Evolutionary conservation across 345 rosid genomes (phyloP).

Genomic region (Syzygium oleosum): DNA sequence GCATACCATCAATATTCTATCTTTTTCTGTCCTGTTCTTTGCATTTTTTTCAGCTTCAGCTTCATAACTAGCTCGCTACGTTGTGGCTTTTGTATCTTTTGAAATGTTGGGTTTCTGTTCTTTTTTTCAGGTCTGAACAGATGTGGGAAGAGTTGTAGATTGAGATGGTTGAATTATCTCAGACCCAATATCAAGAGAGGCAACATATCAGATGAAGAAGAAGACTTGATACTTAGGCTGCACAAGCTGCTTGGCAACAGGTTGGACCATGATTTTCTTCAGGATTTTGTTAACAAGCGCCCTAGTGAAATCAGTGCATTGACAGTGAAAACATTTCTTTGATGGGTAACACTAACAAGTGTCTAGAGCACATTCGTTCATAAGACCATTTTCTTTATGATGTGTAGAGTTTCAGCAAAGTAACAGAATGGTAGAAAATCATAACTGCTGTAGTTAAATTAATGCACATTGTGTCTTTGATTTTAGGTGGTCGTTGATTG

Average conservation of each 20-base stretch:
- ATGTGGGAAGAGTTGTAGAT: constrained; percentile 56
- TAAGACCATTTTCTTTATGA: background rate
- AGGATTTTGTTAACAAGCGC: background rate
- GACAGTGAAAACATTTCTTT: background rate
- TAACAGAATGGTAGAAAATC: background rate
- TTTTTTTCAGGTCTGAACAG: constrained; percentile 32
- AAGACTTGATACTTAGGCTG: constrained; percentile 49
- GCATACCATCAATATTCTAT: background rate
- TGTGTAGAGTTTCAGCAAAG: background rate
- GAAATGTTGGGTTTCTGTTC: background rate
- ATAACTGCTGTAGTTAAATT: background rate
- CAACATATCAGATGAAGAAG: constrained; percentile 51
- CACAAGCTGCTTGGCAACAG: constrained; percentile 57
- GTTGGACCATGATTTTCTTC: constrained; percentile 2
- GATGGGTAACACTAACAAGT: background rate
- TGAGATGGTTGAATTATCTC: constrained; percentile 60
- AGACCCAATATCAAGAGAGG: constrained; percentile 66
- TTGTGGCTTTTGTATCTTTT: background rate
- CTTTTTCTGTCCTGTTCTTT: background rate
- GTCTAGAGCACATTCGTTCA: background rate
- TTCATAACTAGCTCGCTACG: background rate
- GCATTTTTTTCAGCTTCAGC: background rate
- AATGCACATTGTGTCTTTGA: background rate
- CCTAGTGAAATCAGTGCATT: background rate
- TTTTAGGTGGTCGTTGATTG: constrained; percentile 56